Percentiles rank a stretch among this genome's conserved stretches.
Conservation (phyloP, 2,329 filamentous ascomycete species). For the Xylaria sp. region DNA sequence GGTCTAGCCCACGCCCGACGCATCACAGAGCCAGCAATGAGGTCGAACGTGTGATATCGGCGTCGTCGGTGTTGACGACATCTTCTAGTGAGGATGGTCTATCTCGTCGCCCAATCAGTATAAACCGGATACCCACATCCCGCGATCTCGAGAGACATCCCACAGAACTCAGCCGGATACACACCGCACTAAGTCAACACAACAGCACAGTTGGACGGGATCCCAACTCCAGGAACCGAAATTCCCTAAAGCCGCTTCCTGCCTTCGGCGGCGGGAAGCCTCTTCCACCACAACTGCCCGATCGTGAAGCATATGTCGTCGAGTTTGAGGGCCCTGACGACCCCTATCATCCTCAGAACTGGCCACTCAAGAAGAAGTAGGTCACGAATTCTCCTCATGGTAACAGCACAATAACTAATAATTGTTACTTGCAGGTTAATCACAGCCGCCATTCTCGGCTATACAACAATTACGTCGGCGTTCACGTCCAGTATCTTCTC, state of each 20-base stretch:
- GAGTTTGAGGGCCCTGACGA: slow-evolving; percentile 88
- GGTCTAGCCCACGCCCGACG: slow-evolving; percentile 27
- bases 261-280: slow-evolving; percentile 78
- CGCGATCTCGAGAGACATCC: slow-evolving; percentile 75
- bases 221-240: slow-evolving; percentile 56
- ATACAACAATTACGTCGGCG: slow-evolving; percentile 75
- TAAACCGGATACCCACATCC: slow-evolving; percentile 72
- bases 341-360: slow-evolving; percentile 88
- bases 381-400: slow-evolving; percentile 44
- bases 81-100: slow-evolving; percentile 53
- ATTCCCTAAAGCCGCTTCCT: slow-evolving; percentile 69
- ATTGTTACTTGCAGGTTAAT: slow-evolving; percentile 57
- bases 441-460: slow-evolving; percentile 75
- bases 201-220: slow-evolving; percentile 74
- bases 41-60: slow-evolving; percentile 69
- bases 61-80: slow-evolving; percentile 62
- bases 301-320: slow-evolving; percentile 80
- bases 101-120: slow-evolving; percentile 54
- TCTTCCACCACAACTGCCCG: slow-evolving; percentile 75
- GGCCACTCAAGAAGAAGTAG: slow-evolving; percentile 81
- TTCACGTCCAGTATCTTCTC: slow-evolving; percentile 83
- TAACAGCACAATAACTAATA: slow-evolving; percentile 4
- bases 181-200: slow-evolving; percentile 77
- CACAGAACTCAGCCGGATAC: slow-evolving; percentile 76
- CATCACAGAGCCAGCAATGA: slow-evolving; percentile 58